A percentile compares a stretch with the other conserved stretches of the same genome.
These are phyloP conservation scores for Pseudonectria foliicola DNA, from an alignment of 2,329 filamentous ascomycete genomes.

Conservation along the genomic window DNA sequence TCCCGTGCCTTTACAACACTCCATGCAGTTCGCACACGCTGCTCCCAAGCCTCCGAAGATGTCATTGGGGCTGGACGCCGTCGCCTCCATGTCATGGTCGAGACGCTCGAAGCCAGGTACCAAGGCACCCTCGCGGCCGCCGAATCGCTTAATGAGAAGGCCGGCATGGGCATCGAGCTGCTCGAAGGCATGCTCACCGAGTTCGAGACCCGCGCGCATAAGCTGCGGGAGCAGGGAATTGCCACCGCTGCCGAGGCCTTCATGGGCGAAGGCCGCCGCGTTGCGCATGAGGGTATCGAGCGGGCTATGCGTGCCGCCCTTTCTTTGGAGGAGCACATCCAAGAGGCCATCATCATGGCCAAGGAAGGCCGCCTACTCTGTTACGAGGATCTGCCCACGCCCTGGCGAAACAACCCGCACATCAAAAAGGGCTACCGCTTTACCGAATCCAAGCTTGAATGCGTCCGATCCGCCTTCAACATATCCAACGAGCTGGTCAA, in stretches of 20 bases:
- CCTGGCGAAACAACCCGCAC: constrained; percentile 93
- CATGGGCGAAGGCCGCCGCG: constrained; percentile 70
- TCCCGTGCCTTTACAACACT: constrained; percentile 79
- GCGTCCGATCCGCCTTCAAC: constrained; percentile 73
- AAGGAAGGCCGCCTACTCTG: constrained; percentile 74
- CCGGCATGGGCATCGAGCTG: constrained; percentile 75
- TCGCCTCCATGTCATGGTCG: constrained; percentile 80
- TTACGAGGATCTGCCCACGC: constrained; percentile 84
- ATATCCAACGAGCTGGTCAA: constrained; percentile 93
- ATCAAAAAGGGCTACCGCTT: constrained; percentile 91
- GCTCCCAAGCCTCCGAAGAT: constrained; percentile 83
- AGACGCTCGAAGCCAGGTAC: constrained; percentile 83
- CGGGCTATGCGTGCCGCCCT: constrained; percentile 76
- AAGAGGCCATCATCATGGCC: constrained; percentile 67
- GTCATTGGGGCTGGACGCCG: constrained; percentile 80
- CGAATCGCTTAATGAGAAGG: constrained; percentile 86
- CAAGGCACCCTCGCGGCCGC: constrained; percentile 78
- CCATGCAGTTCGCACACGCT: constrained; percentile 78
- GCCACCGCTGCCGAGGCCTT: constrained; percentile 62
- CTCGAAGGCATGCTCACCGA: constrained; percentile 82
- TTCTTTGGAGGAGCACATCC: constrained; percentile 76
- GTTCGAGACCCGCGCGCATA: constrained; percentile 74
- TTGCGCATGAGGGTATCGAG: constrained; percentile 71
- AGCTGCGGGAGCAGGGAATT: constrained; percentile 70
- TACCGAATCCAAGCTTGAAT: constrained; percentile 83